Conservation (phyloP, 192 early-diverging fungal species). For the Haplosporangium gracile region DNA sequence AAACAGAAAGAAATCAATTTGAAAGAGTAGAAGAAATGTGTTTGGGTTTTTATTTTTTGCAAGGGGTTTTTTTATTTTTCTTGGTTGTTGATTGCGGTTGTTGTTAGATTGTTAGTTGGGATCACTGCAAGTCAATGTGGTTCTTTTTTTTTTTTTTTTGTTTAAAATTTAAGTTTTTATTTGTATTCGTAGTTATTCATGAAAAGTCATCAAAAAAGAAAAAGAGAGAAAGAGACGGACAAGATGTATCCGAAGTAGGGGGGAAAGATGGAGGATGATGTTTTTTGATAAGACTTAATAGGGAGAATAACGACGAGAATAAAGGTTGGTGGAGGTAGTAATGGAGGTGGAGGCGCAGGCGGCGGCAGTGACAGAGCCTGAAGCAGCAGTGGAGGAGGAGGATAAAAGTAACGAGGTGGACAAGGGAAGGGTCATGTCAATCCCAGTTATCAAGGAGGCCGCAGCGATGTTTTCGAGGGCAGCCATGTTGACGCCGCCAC, state of each 20-base stretch:
- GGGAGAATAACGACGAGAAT: conserved; percentile 27
- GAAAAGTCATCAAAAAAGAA: conserved; percentile 14
- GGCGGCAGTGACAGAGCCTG: not conserved
- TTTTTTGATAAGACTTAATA: conserved; percentile 9
- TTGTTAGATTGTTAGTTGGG: not conserved
- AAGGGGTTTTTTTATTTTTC: conserved; percentile 7
- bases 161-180: not conserved
- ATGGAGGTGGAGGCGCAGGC: conserved; percentile 14
- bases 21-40: not conserved
- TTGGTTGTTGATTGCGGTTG: not conserved
- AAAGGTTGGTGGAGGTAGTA: not conserved
- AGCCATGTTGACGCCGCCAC: conserved; percentile 13
- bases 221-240: not conserved
- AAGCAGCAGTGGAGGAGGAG: not conserved
- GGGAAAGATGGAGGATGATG: not conserved
- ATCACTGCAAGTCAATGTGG: not conserved
- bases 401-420: not conserved
- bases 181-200: conserved; percentile 8
- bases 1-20: too few relatives aligned
- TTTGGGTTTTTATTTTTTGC: not conserved
- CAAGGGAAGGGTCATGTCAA: conserved; percentile 1
- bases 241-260: not conserved
- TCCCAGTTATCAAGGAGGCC: conserved; percentile 34
- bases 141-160: conserved; percentile 14
- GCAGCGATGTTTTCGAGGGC: conserved; percentile 30